phyloP scores from a whole-genome alignment of 2,329 filamentous ascomycete genomes.

The Diaporthe destruens region DNA sequence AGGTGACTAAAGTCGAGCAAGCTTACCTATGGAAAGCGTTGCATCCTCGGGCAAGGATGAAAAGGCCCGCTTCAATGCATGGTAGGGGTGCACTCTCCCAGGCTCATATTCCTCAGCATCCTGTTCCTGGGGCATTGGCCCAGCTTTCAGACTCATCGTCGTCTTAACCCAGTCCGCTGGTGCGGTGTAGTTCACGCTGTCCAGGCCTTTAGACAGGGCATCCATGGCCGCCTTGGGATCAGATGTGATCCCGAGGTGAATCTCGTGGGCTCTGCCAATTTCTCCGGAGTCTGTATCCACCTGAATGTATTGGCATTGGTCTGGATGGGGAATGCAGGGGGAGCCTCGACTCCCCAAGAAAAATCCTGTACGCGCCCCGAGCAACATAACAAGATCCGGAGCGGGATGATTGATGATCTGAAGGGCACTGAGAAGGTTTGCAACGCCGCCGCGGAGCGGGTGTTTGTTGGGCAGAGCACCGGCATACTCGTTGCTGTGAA shows the following conservation, averaged over 20 bases:
- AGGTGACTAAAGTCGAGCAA: no score
- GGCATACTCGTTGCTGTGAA: conserved; percentile 28
- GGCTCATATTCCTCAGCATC: conserved; percentile 17
- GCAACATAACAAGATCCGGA: conserved; percentile 28
- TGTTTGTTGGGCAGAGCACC: conserved; percentile 22
- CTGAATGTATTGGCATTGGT: conserved; percentile 24
- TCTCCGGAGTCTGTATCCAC: conserved; percentile 33
- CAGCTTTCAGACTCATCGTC: conserved; percentile 9
- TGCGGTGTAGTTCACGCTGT: neutral
- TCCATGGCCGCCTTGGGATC: conserved; percentile 21
- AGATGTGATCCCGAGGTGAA: conserved; percentile 32
- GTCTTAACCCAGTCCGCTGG: conserved; percentile 27
- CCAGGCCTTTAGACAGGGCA: conserved; percentile 7
- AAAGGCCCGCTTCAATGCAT: conserved; percentile 23
- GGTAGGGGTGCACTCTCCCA: conserved; percentile 31
- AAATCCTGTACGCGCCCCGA: conserved; percentile 25
- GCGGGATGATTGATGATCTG: neutral
- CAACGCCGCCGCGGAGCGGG: conserved; percentile 17
- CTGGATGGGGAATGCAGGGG: conserved; percentile 4
- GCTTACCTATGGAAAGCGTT: conserved; percentile 46
- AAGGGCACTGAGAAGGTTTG: neutral
- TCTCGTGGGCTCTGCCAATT: conserved; percentile 16
- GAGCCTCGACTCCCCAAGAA: conserved; percentile 31
- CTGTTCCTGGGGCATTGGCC: conserved; percentile 25
- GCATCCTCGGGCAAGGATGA: conserved; percentile 48